Evolutionary conservation across 1,139 yeast genomes (phyloP).

Genomic region (Magnusiomyces ingens): DNA sequence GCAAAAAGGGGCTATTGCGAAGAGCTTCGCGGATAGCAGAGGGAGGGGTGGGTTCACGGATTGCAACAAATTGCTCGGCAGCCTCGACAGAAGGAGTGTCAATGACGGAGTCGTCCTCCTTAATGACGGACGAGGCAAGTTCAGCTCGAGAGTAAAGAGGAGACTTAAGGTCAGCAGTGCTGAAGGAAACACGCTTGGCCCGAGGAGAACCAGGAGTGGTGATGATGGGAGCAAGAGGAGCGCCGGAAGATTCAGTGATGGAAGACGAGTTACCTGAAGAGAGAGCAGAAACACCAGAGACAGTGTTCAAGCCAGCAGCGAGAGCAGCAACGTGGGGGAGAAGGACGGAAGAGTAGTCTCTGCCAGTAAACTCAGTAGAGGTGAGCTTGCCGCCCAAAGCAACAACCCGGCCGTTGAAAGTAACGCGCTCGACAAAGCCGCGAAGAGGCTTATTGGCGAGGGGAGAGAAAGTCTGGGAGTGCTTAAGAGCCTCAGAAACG

Average conservation of each 20-base stretch:
- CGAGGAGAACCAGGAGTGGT: conserved; percentile 11
- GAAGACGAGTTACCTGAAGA: conserved; percentile 19
- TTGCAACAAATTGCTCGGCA: conserved; percentile 8
- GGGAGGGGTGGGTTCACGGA: conserved; percentile 62
- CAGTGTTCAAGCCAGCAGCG: conserved; percentile 13
- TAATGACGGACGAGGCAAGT: conserved; percentile 22
- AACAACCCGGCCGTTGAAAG: conserved; percentile 68
- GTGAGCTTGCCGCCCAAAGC: conserved; percentile 76
- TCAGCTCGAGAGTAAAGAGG: conserved; percentile 37
- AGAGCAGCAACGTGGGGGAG: conserved; percentile 18
- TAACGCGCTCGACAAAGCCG: conserved; percentile 87
- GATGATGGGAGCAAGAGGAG: conserved; percentile 8
- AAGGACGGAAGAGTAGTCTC: conserved; percentile 28
- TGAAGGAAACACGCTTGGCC: conserved; percentile 8
- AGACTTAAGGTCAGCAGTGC: conserved; percentile 27
- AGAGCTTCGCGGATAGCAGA: conserved; percentile 67
- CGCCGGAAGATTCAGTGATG: neutral
- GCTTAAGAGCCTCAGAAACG: conserved; percentile 39
- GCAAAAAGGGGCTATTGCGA: conserved; percentile 82
- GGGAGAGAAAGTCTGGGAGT: conserved; percentile 47
- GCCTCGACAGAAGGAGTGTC: conserved; percentile 8
- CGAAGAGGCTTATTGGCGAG: conserved; percentile 42
- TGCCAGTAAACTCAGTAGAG: conserved; percentile 53
- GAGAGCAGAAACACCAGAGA: conserved; percentile 11
- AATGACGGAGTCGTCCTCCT: conserved; percentile 18